These are phyloP conservation scores for Omphalotus guepiniiformis DNA, from an alignment of 768 basidiomycete species.

Conservation along the genomic window DNA sequence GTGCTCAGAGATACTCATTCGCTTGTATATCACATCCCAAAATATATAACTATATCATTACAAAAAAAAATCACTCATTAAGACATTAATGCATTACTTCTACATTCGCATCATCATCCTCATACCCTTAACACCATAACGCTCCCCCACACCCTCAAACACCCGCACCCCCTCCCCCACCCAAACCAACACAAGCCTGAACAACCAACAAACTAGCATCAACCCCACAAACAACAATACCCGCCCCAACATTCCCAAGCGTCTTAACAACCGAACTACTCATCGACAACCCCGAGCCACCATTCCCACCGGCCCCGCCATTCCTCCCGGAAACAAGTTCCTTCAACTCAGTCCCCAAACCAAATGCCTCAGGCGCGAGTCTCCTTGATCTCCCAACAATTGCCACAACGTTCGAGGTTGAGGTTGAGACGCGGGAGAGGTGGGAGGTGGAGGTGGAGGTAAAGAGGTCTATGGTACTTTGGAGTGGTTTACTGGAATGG, in stretches of 20 bases:
- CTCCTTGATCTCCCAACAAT: constrained; percentile 72
- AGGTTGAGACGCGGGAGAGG: constrained; percentile 21
- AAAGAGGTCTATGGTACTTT: constrained; percentile 45
- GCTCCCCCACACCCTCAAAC: too few species aligned
- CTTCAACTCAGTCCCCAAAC: too few species aligned
- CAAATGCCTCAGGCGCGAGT: constrained; percentile 56
- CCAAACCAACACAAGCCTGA: constrained; percentile 45
- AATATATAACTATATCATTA: too few species aligned
- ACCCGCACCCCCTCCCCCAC: too few species aligned
- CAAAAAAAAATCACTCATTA: too few species aligned
- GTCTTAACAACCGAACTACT: constrained; percentile 62
- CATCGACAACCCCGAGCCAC: constrained; percentile 37
- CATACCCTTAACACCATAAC: background rate
- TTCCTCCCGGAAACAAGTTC: constrained; percentile 13
- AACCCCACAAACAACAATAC: constrained; percentile 52
- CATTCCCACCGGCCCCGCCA: constrained; percentile 54
- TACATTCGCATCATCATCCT: too few species aligned
- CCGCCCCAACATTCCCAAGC: constrained; percentile 71
- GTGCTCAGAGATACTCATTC: too few species aligned
- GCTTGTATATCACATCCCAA: too few species aligned
- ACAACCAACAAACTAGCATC: constrained; percentile 50
- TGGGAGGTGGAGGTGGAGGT: constrained; percentile 16
- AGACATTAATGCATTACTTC: too few species aligned
- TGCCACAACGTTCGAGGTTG: constrained; percentile 52
- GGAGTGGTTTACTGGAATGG: constrained; percentile 51